Conservation (phyloP, 2,329 filamentous ascomycete genomes). For the Helotiales sp. region DNA sequence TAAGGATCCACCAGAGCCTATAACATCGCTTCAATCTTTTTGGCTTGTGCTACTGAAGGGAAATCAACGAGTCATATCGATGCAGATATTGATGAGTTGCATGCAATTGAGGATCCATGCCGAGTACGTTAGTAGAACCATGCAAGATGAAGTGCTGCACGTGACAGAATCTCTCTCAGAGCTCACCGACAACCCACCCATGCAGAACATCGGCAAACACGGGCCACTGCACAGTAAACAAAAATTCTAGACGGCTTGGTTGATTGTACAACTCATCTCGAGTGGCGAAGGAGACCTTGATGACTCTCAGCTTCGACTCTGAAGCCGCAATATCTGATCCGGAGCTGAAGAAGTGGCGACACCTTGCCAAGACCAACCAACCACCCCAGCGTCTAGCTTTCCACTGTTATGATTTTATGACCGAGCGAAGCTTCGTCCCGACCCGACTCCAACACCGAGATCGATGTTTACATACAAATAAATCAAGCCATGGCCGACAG, state of each 20-base stretch:
- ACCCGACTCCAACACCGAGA: not conserved
- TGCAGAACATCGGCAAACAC: not conserved
- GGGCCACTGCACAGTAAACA: not conserved
- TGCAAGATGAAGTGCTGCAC: not conserved
- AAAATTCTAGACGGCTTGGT: not conserved
- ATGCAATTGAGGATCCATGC: not conserved
- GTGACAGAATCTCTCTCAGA: not conserved
- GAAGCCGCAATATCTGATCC: not conserved
- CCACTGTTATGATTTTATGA: not conserved
- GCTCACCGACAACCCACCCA: not conserved
- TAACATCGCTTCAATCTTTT: too few relatives aligned
- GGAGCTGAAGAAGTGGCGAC: not conserved
- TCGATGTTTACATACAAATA: not conserved
- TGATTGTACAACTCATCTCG: not conserved
- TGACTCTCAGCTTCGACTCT: not conserved
- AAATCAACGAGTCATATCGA: not conserved
- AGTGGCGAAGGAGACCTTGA: not conserved
- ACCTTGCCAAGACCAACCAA: not conserved
- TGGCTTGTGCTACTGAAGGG: not conserved
- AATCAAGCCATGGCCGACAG: slow-evolving; percentile 32
- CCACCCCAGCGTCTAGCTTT: not conserved
- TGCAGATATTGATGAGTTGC: not conserved
- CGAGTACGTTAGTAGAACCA: too few relatives aligned
- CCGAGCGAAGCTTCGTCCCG: not conserved
- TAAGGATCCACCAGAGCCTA: too few relatives aligned